Evolutionary conservation across 805 yeast species (phyloP), one percentile per base, ranked within the genome.

Genomic region (Danielia reshetovae): DNA sequence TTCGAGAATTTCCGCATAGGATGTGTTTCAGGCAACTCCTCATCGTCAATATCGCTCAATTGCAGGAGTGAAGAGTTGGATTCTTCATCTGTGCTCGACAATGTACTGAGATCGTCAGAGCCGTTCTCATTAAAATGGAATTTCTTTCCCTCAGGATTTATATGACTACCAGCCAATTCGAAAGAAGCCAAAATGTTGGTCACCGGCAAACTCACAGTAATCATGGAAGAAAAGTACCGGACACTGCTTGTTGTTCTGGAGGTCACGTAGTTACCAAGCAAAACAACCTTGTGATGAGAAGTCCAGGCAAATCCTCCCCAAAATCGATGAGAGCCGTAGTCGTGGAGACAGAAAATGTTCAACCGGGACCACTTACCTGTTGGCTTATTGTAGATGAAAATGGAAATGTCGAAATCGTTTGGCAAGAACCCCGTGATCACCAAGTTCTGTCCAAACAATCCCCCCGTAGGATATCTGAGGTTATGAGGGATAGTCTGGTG

Each of bases 231-330:
- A 68, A 52, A 77, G 45, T 57, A 73, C 30, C 77, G 59, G 11
- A 71, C 60, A 34, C 72, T 60, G 33, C 76, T 68, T 3, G 73
- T 60, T 3, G 77, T 67, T 26, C 52, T 52, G 1, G 70, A 57
- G 3, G 75, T 66, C n/a, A 65, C 59, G 21, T 52, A 48, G 43
- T 68, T 70, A 1, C 93, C 93, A 23, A 84, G 48, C 18, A 81
- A 55, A 1, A 81, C 60, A 1, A 81, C 77, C 52, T 77, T 79
- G 50, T 84, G 90, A 55, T 84, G 94, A 1, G 89, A 80, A 21
- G 72, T 72, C 94, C 94, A 84, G 1, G 77, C 77, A 56, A 73
- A 79, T 0, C 83, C 77, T 42, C 77, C 79, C 75, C 85, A 77
- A 32, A 81, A 69, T 34, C 81, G 60, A 48, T 81, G 85, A 2